Percentiles rank a stretch among this genome's conserved stretches.
These are phyloP conservation scores for Beauveria asiatica DNA, from an alignment of 2,329 filamentous ascomycete genomes.

Conservation along the genomic window DNA sequence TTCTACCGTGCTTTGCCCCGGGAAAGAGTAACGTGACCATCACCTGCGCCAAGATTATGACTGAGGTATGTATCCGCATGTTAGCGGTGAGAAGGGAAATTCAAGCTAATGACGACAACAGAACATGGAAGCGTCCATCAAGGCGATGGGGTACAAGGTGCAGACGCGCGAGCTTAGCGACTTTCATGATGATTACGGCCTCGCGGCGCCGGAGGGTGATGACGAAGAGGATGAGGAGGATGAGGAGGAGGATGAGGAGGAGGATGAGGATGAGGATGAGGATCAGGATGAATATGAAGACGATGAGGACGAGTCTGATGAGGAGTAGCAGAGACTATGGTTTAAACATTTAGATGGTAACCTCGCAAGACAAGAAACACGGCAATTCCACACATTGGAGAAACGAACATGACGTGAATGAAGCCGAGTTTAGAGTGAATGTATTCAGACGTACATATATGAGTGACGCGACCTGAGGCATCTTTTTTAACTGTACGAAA, in stretches of 20 bases:
- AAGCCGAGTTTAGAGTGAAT: background rate
- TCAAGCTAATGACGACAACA: slow-evolving; percentile 27
- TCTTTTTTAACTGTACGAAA: too few species aligned
- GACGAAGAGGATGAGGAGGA: slow-evolving; percentile 56
- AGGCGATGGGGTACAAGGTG: slow-evolving; percentile 68
- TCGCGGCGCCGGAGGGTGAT: slow-evolving; percentile 54
- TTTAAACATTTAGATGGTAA: background rate
- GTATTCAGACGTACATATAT: background rate
- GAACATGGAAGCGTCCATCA: slow-evolving; percentile 69
- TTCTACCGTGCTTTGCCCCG: slow-evolving; percentile 73
- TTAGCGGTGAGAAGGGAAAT: background rate
- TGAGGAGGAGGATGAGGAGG: slow-evolving; percentile 30
- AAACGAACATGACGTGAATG: background rate
- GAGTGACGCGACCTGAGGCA: background rate
- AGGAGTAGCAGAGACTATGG: slow-evolving; percentile 17
- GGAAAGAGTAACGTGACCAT: slow-evolving; percentile 77
- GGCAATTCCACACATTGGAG: background rate
- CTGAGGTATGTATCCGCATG: slow-evolving; percentile 53
- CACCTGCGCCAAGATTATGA: slow-evolving; percentile 78
- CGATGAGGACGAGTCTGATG: slow-evolving; percentile 21
- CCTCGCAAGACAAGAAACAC: background rate
- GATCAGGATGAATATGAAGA: slow-evolving; percentile 25
- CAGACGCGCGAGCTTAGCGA: slow-evolving; percentile 64
- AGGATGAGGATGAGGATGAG: slow-evolving; percentile 40
- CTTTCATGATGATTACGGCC: slow-evolving; percentile 86